These are phyloP conservation scores for Phaeomoniella chlamydospora DNA, from an alignment of 2,329 filamentous ascomycete genomes.

Conservation along the genomic window DNA sequence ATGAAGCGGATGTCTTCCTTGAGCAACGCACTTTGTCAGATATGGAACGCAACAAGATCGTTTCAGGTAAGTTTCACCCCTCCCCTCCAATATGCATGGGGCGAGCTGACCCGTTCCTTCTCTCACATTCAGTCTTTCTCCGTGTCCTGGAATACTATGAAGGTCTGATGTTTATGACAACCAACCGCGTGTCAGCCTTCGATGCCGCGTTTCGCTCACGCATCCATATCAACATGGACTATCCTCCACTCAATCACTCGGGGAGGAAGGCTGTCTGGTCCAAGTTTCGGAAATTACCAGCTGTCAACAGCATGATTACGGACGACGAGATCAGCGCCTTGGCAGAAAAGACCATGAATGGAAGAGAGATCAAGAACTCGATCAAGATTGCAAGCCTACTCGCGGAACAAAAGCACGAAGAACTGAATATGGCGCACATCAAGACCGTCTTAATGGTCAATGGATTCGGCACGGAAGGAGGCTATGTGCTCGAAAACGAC, in stretches of 20 bases:
- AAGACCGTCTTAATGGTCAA: background rate
- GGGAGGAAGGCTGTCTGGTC: constrained; percentile 5
- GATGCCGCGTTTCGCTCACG: constrained; percentile 21
- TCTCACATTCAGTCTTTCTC: constrained; percentile 15
- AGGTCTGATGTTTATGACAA: constrained; percentile 22
- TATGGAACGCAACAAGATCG: constrained; percentile 25
- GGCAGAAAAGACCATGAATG: constrained; percentile 13
- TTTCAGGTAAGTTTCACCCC: constrained; percentile 16
- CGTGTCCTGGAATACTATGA: constrained; percentile 20
- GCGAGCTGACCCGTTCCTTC: too few relatives aligned
- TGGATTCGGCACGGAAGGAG: background rate
- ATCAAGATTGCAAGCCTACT: constrained; percentile 22
- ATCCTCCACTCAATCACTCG: constrained; percentile 12
- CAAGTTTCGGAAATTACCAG: constrained; percentile 16
- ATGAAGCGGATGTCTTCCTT: constrained; percentile 24
- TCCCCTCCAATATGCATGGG: too few relatives aligned
- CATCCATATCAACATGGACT: constrained; percentile 14
- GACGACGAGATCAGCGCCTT: constrained; percentile 13
- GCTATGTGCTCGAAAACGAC: background rate
- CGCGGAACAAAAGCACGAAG: background rate
- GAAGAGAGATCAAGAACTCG: constrained; percentile 27
- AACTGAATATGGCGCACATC: background rate
- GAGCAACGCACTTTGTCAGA: constrained; percentile 9
- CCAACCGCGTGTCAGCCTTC: constrained; percentile 18
- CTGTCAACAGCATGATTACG: background rate